These are phyloP conservation scores for Dimocarpus longan DNA, from an alignment of 345 rosid species.

Conservation along the genomic window DNA sequence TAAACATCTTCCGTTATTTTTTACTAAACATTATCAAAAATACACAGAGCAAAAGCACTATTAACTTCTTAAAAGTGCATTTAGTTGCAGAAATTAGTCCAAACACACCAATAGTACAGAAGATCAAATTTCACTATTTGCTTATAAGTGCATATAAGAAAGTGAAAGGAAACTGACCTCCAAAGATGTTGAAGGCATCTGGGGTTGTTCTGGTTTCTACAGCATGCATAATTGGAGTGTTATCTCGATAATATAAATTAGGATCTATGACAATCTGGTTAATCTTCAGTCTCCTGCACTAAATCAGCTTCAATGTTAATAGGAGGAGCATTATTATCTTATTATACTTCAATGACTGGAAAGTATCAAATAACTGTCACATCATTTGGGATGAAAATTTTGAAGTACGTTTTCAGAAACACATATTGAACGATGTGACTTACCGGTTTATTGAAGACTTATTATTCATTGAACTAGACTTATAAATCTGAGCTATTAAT, in stretches of 20 bases:
- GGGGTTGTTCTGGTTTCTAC: constrained; percentile 38
- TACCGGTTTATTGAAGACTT: neutral
- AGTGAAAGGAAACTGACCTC: constrained; percentile 29
- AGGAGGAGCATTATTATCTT: neutral
- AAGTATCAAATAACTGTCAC: no score
- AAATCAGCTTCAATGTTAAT: neutral
- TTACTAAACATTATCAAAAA: no score
- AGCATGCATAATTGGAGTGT: constrained; percentile 35
- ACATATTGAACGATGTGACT: neutral
- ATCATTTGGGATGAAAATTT: no score
- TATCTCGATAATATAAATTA: constrained; percentile 32
- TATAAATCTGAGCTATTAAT: neutral
- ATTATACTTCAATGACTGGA: no score
- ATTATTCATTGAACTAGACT: neutral
- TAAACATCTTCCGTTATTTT: neutral
- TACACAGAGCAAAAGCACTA: neutral
- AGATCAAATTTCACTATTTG: neutral
- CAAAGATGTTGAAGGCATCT: constrained; percentile 35
- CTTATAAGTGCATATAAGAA: neutral
- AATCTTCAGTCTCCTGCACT: constrained; percentile 26
- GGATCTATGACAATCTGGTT: constrained; percentile 41
- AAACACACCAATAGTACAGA: neutral
- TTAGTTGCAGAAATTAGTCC: neutral
- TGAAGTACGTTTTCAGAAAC: no score
- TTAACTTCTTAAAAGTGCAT: neutral